These are phyloP conservation scores for Laguncularia racemosa DNA, from an alignment of 345 rosid species.

Conservation along the genomic window DNA sequence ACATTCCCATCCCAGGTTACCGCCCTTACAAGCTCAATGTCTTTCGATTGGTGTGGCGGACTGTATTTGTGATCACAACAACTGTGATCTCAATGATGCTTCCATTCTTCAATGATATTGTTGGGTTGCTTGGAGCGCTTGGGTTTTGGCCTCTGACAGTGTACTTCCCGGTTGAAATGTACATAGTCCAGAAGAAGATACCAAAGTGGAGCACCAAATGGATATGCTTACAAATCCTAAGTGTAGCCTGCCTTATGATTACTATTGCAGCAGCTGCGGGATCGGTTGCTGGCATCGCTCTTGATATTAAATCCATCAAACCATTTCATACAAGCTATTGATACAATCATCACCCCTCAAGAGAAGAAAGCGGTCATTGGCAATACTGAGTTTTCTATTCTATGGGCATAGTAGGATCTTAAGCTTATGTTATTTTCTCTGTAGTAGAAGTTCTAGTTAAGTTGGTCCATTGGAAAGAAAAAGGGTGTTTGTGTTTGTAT, in stretches of 20 bases:
- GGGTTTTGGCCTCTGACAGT: constrained; percentile 81
- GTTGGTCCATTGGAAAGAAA: no score
- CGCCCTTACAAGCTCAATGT: constrained; percentile 36
- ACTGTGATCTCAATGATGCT: constrained; percentile 64
- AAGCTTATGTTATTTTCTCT: no score
- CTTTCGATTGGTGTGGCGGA: constrained; percentile 54
- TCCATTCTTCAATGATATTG: constrained; percentile 69
- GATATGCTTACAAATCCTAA: constrained; percentile 48
- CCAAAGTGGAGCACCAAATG: constrained; percentile 62
- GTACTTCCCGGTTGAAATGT: constrained; percentile 80
- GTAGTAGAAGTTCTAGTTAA: no score
- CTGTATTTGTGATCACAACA: constrained; percentile 43
- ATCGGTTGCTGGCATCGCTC: constrained; percentile 50
- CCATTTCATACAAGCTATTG: constrained; percentile 21
- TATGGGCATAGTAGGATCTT: no score
- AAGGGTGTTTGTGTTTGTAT: no score
- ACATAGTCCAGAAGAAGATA: constrained; percentile 44
- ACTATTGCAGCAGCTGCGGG: constrained; percentile 55
- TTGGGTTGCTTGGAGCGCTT: constrained; percentile 64
- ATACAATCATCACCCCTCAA: neutral
- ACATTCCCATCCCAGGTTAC: constrained; percentile 33
- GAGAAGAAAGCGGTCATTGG: no score
- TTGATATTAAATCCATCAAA: constrained; percentile 22
- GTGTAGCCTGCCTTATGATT: constrained; percentile 48
- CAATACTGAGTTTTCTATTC: no score